phyloP scores from a whole-genome alignment of 2,329 filamentous ascomycete species.

The Chaetomiaceae sp. region DNA sequence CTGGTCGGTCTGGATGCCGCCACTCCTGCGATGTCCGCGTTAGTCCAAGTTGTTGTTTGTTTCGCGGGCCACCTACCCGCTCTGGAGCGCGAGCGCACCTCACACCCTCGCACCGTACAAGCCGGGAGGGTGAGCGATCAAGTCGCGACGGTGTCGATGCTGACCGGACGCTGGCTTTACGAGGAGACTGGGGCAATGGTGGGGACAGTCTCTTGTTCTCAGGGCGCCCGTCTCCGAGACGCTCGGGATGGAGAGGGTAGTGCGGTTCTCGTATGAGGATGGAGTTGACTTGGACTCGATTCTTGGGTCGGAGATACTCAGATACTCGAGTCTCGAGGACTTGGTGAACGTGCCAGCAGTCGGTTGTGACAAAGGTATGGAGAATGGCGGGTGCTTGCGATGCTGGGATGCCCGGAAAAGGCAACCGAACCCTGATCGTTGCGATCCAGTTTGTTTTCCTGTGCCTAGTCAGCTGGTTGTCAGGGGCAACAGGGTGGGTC shows the following conservation, averaged over 20 bases:
- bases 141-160: background rate
- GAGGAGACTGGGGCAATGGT: too few relatives aligned
- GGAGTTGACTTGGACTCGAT: background rate
- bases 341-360: slow-evolving; percentile 14
- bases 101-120: slow-evolving; percentile 76
- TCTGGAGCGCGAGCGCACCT: too few relatives aligned
- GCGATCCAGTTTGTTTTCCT: slow-evolving; percentile 21
- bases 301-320: background rate
- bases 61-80: too few relatives aligned
- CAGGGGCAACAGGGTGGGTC: slow-evolving; percentile 11
- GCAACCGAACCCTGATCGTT: slow-evolving; percentile 17
- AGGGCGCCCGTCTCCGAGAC: too few relatives aligned
- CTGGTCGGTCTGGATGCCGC: slow-evolving; percentile 32
- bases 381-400: slow-evolving; percentile 19
- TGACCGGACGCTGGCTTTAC: background rate
- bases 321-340: slow-evolving; percentile 9
- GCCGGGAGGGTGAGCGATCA: slow-evolving; percentile 68
- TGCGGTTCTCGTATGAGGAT: too few relatives aligned
- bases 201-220: too few relatives aligned
- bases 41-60: slow-evolving; percentile 1
- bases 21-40: background rate
- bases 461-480: slow-evolving; percentile 12
- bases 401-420: slow-evolving; percentile 19
- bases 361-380: slow-evolving; percentile 18
- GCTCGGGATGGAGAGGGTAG: background rate